These are phyloP conservation scores for Mycena capillaripes DNA, from an alignment of 768 basidiomycete genomes.

Conservation along the genomic window DNA sequence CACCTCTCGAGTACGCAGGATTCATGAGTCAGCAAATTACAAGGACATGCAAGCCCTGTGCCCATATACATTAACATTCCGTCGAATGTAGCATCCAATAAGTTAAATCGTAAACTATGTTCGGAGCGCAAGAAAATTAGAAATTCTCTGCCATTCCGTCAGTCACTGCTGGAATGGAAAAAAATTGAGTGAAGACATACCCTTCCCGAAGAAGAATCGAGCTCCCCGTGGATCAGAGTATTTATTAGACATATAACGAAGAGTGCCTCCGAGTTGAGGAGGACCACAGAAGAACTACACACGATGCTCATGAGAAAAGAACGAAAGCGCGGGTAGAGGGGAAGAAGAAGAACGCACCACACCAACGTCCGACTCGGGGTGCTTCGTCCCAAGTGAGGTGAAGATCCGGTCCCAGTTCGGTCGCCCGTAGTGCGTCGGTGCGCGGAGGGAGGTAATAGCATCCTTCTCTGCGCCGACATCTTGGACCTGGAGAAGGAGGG, in stretches of 20 bases:
- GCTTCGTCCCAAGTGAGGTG: conserved; percentile 81
- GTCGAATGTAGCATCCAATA: not conserved
- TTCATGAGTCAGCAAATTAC: too few relatives aligned
- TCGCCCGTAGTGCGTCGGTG: conserved; percentile 94
- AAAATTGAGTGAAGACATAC: conserved; percentile 49
- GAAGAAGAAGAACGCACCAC: conserved; percentile 65
- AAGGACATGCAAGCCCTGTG: too few relatives aligned
- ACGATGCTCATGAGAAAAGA: not conserved
- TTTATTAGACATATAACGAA: conserved; percentile 74
- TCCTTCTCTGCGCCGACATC: conserved; percentile 96
- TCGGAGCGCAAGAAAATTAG: not conserved
- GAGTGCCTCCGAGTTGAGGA: conserved; percentile 59
- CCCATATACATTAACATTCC: too few relatives aligned
- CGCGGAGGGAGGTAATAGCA: conserved; percentile 88
- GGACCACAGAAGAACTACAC: conserved; percentile 74
- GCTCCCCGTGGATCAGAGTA: conserved; percentile 69
- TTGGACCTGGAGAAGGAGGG: conserved; percentile 64
- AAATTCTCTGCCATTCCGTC: not conserved
- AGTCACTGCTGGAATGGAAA: too few relatives aligned
- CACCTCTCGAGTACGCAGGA: too few relatives aligned
- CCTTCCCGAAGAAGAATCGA: conserved; percentile 79
- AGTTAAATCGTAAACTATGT: not conserved
- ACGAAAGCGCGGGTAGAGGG: not conserved
- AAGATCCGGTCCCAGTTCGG: conserved; percentile 90
- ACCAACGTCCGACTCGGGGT: conserved; percentile 90